Evolutionary conservation across 1,284 basidiomycete genomes (phyloP), one percentile per base, ranked within the genome.

Genomic region (Mrakiaceae sp.): DNA sequence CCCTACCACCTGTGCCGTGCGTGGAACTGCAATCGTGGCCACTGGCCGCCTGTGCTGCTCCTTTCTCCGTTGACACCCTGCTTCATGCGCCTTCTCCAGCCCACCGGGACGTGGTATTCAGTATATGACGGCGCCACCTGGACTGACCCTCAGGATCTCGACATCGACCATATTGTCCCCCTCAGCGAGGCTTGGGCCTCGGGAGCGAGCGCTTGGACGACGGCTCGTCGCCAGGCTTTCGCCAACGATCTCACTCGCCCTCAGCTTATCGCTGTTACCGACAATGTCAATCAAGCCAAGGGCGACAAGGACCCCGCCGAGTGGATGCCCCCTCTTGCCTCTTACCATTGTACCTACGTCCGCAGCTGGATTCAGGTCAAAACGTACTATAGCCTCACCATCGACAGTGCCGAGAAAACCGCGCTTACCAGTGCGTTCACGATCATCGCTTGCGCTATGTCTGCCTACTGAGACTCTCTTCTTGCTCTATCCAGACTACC

Each of bases 181-280:
- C 63, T 64, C 39, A 59, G 49, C 40, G 63, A 79, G 76, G 81
- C 81, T 0, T 82, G 81, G 81, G 70, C 81, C 0, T 81, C 80
- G 12, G 81, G 81, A 16, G 81, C 81, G 7, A 74, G 78, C n/a
- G 56, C 64, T 47, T 83, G 81, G 81, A 80, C 80, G 5, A 71
- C 69, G 56, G 79, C 78, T 3, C 77, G 79, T 63, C 77, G 81
- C 40, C 78, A 81, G 68, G 74, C 78, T 0, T 80, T 80, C 63
- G 81, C 81, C 3, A 82, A 83, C 68, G 81, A 83, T 64, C 70
- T 83, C 50, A 79, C 77, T 4, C 76, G 80, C 27, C 81, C 81
- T 11, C 81, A 82, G 70, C 75, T 83, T 5, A 72, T 81, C 52
- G 81, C 81, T 46, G 79, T 82, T 44, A 80, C 80, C 7, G 79